Evolutionary conservation across 345 rosid genomes (phyloP).

Genomic region (Populus euphratica): DNA sequence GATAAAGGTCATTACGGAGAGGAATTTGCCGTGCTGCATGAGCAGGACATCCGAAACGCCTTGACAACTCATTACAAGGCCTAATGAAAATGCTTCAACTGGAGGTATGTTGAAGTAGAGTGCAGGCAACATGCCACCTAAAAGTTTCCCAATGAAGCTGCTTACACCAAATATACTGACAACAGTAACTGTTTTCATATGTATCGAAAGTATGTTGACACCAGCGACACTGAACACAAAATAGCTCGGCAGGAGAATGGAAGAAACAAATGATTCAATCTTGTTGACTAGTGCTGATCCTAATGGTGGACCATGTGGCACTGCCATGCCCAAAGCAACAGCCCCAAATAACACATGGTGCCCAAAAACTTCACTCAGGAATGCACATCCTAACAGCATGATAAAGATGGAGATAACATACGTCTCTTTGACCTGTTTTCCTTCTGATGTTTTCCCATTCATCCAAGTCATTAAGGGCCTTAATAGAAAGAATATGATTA

Average conservation of each 20-base stretch:
- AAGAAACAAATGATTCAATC: slow-evolving; percentile 32
- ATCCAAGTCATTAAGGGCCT: slow-evolving; percentile 16
- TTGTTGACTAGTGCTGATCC: slow-evolving; percentile 41
- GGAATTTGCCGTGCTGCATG: slow-evolving; percentile 5
- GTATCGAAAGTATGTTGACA: not conserved
- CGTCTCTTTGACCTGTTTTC: slow-evolving; percentile 25
- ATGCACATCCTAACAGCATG: slow-evolving; percentile 27
- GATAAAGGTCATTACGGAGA: not conserved
- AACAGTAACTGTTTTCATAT: not conserved
- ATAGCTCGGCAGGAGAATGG: slow-evolving; percentile 25
- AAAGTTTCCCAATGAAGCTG: slow-evolving; percentile 28
- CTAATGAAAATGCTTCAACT: slow-evolving; percentile 40
- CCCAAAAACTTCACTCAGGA: slow-evolving; percentile 22
- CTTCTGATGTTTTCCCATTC: slow-evolving; percentile 19
- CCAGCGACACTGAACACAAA: slow-evolving; percentile 13
- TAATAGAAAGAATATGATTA: not conserved
- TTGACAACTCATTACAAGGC: slow-evolving; percentile 46
- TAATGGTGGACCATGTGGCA: slow-evolving; percentile 52
- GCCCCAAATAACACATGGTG: slow-evolving; percentile 39
- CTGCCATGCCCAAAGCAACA: slow-evolving; percentile 36
- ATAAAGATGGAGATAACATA: slow-evolving; percentile 26
- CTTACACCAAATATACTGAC: slow-evolving; percentile 1
- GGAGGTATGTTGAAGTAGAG: slow-evolving; percentile 40
- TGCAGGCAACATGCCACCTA: slow-evolving; percentile 34
- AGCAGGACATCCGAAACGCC: slow-evolving; percentile 38